Conservation (phyloP, 495 filamentous ascomycete genomes). For the Aspergillus homomorphus region DNA sequence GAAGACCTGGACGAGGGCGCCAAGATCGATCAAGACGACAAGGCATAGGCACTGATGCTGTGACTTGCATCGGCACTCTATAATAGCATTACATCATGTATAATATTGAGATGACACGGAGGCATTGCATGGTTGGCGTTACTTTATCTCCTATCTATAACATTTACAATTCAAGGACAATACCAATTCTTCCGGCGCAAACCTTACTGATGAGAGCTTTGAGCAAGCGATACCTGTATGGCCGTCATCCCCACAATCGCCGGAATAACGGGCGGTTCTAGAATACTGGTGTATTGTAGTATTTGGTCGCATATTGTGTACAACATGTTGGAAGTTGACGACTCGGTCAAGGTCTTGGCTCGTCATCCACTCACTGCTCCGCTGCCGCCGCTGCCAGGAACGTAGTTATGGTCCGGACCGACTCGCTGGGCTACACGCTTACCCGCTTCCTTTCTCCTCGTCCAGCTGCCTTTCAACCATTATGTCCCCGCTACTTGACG, state of each 20-base stretch:
- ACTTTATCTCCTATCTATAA: not conserved
- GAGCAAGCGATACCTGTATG: too few species aligned
- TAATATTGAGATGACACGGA: not conserved
- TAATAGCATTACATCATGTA: not conserved
- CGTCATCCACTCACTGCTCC: not conserved
- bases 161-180: not conserved
- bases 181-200: not conserved
- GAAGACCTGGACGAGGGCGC: constrained; percentile 1
- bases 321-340: too few species aligned
- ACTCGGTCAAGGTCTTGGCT: not conserved
- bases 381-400: constrained; percentile 1
- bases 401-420: not conserved
- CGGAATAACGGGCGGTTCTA: too few species aligned
- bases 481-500: constrained; percentile 28
- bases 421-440: constrained; percentile 1
- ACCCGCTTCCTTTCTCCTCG: constrained; percentile 3
- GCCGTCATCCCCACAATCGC: too few species aligned
- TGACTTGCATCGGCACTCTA: not conserved
- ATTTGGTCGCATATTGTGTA: not conserved
- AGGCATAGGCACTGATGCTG: not conserved
- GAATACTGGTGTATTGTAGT: too few species aligned
- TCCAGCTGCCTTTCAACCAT: constrained; percentile 13
- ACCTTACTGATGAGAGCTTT: too few species aligned
- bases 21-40: not conserved
- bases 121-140: not conserved